Evolutionary conservation across 306 rosid genomes (phyloP), one percentile per base, ranked within the genome.

Genomic region (Cicer judaicum): DNA sequence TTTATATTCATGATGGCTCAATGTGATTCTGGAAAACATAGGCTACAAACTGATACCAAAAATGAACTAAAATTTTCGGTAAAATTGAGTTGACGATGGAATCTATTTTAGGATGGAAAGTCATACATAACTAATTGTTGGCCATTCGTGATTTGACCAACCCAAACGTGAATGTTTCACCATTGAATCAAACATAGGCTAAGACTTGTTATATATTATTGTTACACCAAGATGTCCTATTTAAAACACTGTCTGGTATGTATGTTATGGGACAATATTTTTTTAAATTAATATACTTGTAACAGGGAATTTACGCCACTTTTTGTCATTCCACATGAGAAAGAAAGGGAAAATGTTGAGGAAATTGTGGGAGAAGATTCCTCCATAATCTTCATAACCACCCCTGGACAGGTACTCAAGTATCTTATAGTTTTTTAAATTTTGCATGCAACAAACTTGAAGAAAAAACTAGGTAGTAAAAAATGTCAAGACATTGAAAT

Each of bases 241-340:
- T 57, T 64, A 40, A 69, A 9, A 61, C 39, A 56, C 47, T 65
- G 15, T 24, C 43, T 40, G 52, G 50, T 69, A 15, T 60, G 70
- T 55, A 46, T 75, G 74, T 15, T 62, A 2, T 57, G 21, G 57
- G 69, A 72, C 2, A 48, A 55, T 16, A 18, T 44, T 70, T 80
- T 56, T 48, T 24, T 36, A 24, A 64, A 56, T 6, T 57, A 5
- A 15, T 63, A 44, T 69, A 54, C 44, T 60, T 69, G 40, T 29
- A 48, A 78, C 87, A 91, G 98, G 84, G 97, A 83, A 29, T 13
- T 84, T 41, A 89, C 77, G 78, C 98, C 98, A 60, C 78, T 89
- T 80, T 93, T 91, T 79, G 98, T 93, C 40, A 91, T 93, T 82
- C 97, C 98, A 29, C 98, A 89, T 71, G 98, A 91, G 81, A 93